A percentile compares a stretch with the other conserved stretches of the same genome.
Conservation (phyloP, 768 basidiomycete species). For the Pleurotus tuoliensis region DNA sequence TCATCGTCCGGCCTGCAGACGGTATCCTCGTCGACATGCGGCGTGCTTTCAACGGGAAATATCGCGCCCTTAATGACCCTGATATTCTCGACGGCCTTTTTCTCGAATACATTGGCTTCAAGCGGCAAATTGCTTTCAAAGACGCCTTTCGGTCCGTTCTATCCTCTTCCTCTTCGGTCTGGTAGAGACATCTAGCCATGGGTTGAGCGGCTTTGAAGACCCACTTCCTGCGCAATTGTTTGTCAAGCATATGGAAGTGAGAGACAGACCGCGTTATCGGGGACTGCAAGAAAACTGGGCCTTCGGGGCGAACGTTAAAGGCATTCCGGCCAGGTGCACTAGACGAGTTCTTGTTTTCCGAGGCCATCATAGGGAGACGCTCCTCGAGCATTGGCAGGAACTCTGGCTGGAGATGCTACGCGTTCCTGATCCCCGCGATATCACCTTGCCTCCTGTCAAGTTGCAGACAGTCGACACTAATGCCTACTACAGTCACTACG, state of each 20-base stretch:
- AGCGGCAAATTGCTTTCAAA: conserved; percentile 39
- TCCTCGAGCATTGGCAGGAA: conserved; percentile 19
- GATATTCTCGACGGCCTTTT: conserved; percentile 43
- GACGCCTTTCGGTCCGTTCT: conserved; percentile 23
- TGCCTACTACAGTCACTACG: conserved; percentile 30
- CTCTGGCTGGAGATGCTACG: conserved; percentile 21
- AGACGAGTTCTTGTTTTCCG: conserved; percentile 23
- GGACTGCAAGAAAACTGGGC: conserved; percentile 23
- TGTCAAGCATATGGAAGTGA: conserved; percentile 13
- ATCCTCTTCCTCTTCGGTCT: conserved; percentile 26
- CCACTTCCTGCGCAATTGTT: conserved; percentile 16
- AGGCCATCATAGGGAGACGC: conserved; percentile 21
- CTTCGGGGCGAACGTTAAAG: background rate
- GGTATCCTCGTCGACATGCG: conserved; percentile 42
- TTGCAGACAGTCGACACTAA: conserved; percentile 5
- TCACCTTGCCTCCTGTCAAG: conserved; percentile 13
- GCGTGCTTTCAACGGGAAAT: conserved; percentile 45
- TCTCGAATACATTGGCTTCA: conserved; percentile 39
- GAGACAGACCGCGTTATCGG: conserved; percentile 22
- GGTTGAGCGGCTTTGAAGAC: no score
- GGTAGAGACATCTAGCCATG: no score
- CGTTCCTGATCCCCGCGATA: background rate
- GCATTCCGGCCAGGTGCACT: background rate
- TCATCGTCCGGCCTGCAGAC: conserved; percentile 38
- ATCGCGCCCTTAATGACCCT: conserved; percentile 43